A percentile compares a stretch with the other conserved stretches of the same genome.
Evolutionary conservation across 257 asterid genomes (phyloP).

Genomic region (Solanum sejunctum): DNA sequence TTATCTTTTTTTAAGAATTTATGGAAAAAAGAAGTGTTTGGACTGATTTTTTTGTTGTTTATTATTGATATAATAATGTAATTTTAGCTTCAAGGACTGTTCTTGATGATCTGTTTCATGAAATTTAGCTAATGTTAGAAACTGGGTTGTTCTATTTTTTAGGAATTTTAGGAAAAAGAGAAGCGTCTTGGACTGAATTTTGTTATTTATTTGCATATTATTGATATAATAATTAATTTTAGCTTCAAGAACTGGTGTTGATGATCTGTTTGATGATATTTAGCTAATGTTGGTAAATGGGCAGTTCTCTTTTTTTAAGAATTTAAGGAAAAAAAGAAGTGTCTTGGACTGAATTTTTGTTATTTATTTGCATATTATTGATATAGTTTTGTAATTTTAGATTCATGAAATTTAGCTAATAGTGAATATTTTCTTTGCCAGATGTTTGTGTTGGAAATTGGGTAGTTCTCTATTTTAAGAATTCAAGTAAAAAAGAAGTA

Average conservation of each 20-base stretch:
- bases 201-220: background rate
- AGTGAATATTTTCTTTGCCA: background rate
- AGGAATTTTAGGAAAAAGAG: background rate
- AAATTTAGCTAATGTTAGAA: background rate
- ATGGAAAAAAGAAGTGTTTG: background rate
- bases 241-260: background rate
- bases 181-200: background rate
- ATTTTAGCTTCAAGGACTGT: background rate
- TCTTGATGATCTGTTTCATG: background rate
- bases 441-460: background rate
- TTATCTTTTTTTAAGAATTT: background rate
- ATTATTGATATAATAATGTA: background rate
- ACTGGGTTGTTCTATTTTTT: background rate
- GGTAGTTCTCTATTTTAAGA: background rate
- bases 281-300: background rate
- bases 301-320: background rate
- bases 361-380: no score
- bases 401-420: background rate
- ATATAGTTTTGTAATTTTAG: background rate
- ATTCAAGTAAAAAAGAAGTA: background rate
- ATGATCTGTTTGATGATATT: background rate
- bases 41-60: background rate
- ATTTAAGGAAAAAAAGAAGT: no score
- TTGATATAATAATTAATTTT: background rate
- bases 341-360: no score